Conservation (phyloP, 768 basidiomycete species). For the Termitomyces sp. region DNA sequence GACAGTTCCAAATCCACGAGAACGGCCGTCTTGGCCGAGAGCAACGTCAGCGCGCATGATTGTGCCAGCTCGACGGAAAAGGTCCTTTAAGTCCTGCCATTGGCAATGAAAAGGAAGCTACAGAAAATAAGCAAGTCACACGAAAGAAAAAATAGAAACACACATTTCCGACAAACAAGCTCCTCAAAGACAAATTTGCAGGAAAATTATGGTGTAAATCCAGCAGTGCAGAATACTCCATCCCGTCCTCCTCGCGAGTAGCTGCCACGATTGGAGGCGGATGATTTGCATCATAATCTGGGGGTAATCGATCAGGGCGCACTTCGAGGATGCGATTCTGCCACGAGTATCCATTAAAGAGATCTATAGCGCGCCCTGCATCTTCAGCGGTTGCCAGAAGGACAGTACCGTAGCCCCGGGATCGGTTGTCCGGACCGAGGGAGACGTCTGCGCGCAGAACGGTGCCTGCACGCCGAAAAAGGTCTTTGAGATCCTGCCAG, state of each 20-base stretch:
- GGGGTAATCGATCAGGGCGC: constrained; percentile 75
- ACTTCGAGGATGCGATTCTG: constrained; percentile 91
- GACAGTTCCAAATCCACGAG: constrained; percentile 90
- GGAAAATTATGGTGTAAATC: constrained; percentile 23
- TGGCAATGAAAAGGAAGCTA: constrained; percentile 91
- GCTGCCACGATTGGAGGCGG: constrained; percentile 12
- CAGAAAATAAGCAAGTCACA: constrained; percentile 9
- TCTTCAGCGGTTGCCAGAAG: constrained; percentile 93
- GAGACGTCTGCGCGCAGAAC: constrained; percentile 76
- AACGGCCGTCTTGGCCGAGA: constrained; percentile 81
- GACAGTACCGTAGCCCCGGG: constrained; percentile 91
- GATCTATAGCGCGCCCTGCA: constrained; percentile 89
- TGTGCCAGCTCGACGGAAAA: constrained; percentile 87
- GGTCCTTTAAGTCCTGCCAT: constrained; percentile 98
- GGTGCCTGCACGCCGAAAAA: constrained; percentile 93
- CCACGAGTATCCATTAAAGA: constrained; percentile 98
- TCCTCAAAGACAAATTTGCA: constrained; percentile 34
- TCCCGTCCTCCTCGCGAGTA: neutral
- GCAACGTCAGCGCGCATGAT: constrained; percentile 90
- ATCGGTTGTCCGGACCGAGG: constrained; percentile 84
- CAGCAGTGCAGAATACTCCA: constrained; percentile 16
- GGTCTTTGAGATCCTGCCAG: constrained; percentile 99
- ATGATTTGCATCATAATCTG: constrained; percentile 45
- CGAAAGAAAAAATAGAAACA: constrained; percentile 22
- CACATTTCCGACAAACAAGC: constrained; percentile 87